phyloP scores from a whole-genome alignment of 2,329 filamentous ascomycete species.

The Pleurostoma richardsiae region DNA sequence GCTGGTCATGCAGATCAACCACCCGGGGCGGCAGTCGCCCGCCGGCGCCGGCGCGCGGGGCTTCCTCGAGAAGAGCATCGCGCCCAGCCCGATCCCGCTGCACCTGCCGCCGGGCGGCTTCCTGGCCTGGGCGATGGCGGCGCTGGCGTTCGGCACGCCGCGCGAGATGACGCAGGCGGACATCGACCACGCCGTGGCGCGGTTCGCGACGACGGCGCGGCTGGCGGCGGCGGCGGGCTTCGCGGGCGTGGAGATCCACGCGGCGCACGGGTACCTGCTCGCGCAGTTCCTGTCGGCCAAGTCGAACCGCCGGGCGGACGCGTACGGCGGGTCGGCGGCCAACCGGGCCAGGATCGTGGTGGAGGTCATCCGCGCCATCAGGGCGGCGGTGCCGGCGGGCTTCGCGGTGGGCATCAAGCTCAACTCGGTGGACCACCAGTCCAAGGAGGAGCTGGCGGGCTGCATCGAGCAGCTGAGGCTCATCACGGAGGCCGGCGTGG shows the following conservation, averaged over 20 bases:
- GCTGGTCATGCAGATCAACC: slow-evolving; percentile 56
- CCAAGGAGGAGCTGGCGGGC: slow-evolving; percentile 37
- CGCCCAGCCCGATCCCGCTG: slow-evolving; percentile 33
- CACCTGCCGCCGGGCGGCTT: slow-evolving; percentile 31
- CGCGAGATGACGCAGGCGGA: slow-evolving; percentile 50
- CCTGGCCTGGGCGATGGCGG: slow-evolving; percentile 18
- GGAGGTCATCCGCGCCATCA: slow-evolving; percentile 41
- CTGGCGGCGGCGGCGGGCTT: slow-evolving; percentile 40
- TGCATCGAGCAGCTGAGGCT: slow-evolving; percentile 53
- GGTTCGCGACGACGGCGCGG: slow-evolving; percentile 48
- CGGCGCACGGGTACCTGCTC: slow-evolving; percentile 53
- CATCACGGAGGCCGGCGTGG: slow-evolving; percentile 44
- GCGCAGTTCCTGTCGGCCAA: slow-evolving; percentile 47
- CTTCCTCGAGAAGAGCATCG: slow-evolving; percentile 44
- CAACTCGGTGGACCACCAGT: slow-evolving; percentile 53
- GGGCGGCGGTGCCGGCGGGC: slow-evolving; percentile 23
- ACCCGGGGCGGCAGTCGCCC: slow-evolving; percentile 52
- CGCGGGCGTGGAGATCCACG: slow-evolving; percentile 39
- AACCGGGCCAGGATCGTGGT: slow-evolving; percentile 44
- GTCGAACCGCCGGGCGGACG: slow-evolving; percentile 47
- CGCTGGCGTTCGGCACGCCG: slow-evolving; percentile 45
- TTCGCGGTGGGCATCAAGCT: slow-evolving; percentile 52
- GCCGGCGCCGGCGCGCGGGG: slow-evolving; percentile 23
- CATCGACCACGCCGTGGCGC: slow-evolving; percentile 44
- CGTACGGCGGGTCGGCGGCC: slow-evolving; percentile 46